Conservation (phyloP, 1,139 yeast species). For the Taiozyma onychis region DNA sequence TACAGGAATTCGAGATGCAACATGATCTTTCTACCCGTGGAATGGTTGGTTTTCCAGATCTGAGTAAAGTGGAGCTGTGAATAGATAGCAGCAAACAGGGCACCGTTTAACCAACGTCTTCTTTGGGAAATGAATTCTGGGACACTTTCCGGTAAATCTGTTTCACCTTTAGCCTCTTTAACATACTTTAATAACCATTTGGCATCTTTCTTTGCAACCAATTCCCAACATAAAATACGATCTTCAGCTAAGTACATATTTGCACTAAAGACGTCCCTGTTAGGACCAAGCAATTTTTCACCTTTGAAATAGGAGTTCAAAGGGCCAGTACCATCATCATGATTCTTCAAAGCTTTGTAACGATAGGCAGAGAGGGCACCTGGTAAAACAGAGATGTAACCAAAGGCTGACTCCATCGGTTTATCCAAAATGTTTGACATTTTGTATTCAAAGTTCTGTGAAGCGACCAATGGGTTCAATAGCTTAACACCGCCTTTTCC, state of each 20-base stretch:
- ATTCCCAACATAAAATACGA: constrained; percentile 95
- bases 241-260: constrained; percentile 98
- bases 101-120: constrained; percentile 98
- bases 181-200: constrained; percentile 94
- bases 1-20: constrained; percentile 80
- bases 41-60: constrained; percentile 86
- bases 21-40: constrained; percentile 65
- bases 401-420: constrained; percentile 89
- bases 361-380: constrained; percentile 96
- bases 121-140: constrained; percentile 93
- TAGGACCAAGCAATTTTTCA: constrained; percentile 42
- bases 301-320: constrained; percentile 85
- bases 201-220: constrained; percentile 80
- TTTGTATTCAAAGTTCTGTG: constrained; percentile 94
- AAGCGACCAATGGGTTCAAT: constrained; percentile 87
- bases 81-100: constrained; percentile 91
- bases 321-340: constrained; percentile 91
- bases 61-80: constrained; percentile 74
- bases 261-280: constrained; percentile 82
- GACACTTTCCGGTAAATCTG: constrained; percentile 91
- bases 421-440: constrained; percentile 94
- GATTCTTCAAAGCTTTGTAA: constrained; percentile 78
- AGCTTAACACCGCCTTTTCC: constrained; percentile 80
- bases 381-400: constrained; percentile 89
- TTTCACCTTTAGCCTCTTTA: constrained; percentile 90